Percentiles rank a stretch among this genome's conserved stretches.
Conservation (phyloP, 1,284 basidiomycete genomes). For the Retiboletus flavoniger region DNA sequence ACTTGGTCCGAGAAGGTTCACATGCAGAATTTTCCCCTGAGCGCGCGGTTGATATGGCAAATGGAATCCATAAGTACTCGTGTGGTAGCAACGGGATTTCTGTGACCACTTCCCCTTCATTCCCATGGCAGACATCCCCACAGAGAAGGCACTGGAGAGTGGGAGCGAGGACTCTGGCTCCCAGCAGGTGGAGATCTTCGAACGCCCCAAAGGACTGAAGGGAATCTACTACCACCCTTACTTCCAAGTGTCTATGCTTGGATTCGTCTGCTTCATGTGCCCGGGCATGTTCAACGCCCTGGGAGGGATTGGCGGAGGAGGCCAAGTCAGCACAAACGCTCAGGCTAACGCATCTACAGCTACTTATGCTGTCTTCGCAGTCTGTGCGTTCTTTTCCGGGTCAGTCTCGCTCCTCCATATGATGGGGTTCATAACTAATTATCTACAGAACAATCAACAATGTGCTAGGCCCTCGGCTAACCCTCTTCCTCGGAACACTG, state of each 20-base stretch:
- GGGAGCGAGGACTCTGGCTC: slow-evolving; percentile 27
- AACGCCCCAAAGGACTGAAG: slow-evolving; percentile 32
- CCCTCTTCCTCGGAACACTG: slow-evolving; percentile 67
- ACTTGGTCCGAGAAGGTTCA: slow-evolving; percentile 9
- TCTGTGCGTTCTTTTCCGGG: slow-evolving; percentile 45
- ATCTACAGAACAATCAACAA: slow-evolving; percentile 67
- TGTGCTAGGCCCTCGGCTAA: slow-evolving; percentile 68
- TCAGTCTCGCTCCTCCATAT: slow-evolving; percentile 16
- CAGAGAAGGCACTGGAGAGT: slow-evolving; percentile 22
- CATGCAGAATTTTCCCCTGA: slow-evolving; percentile 10
- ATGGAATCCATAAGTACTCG: slow-evolving; percentile 19
- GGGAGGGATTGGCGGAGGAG: slow-evolving; percentile 65
- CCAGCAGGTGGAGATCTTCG: slow-evolving; percentile 22
- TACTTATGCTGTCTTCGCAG: slow-evolving; percentile 68
- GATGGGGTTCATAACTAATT: not conserved
- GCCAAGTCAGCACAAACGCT: slow-evolving; percentile 58
- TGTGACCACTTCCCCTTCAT: not conserved
- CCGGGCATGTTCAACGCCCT: slow-evolving; percentile 36
- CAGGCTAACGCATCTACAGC: slow-evolving; percentile 66
- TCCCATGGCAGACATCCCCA: slow-evolving; percentile 18
- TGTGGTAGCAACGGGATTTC: not conserved
- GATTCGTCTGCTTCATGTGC: slow-evolving; percentile 45
- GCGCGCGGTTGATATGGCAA: not conserved
- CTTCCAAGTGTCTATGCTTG: slow-evolving; percentile 40
- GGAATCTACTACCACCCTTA: slow-evolving; percentile 39